Evolutionary conservation across 495 filamentous ascomycete species (phyloP), one percentile per base, ranked within the genome.

Genomic region (Tricharina praecox): DNA sequence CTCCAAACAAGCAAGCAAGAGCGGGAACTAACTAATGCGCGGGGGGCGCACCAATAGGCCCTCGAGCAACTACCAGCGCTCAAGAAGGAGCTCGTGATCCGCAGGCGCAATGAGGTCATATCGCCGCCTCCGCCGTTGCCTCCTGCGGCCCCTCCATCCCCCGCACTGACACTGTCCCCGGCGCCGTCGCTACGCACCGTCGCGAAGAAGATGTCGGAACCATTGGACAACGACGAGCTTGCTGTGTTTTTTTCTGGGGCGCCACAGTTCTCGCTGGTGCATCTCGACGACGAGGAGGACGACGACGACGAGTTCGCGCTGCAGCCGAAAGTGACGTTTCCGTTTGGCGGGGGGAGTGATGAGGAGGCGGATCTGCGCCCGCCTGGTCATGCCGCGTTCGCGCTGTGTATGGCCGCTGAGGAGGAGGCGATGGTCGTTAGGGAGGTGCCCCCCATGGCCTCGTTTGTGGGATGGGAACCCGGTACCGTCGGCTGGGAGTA

Each of bases 401-500:
- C 53, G 1, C 38, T 60, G 3, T 50, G 46, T 28, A 49, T 53
- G 16, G 50, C 53, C 11, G 40, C n/a, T n/a, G 52, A 55, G 23
- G 46, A 60, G 11, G 38, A 19, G 7, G 50, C 44, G 28, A 42
- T 47, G 13, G 16, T 48, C 8, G 52, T 59, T 11, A 48, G 49
- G 23, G 58, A 61, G 35, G 50, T 57, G n/a, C 58, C 58, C 19
- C 47, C 49, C 18, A 61, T 61, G 58, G n/a, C 47, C 15, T 46
- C 37, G 18, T 55, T 56, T 24, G 49, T 56, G 48, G 58, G 58
- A 2, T 32, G 50, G 45, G 58, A 61, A 24, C 52, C 56, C 28
- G 58, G 58, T 15, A 61, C 49, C 16, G 59, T 52, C 23, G 58
- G 58, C 8, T 61, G 56, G 58, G 56, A 60, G 24, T 59, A 60